Percentiles rank a stretch among this genome's conserved stretches.
Evolutionary conservation across 106 monocot genomes (phyloP).

Genomic region (Chionographis japonica): DNA sequence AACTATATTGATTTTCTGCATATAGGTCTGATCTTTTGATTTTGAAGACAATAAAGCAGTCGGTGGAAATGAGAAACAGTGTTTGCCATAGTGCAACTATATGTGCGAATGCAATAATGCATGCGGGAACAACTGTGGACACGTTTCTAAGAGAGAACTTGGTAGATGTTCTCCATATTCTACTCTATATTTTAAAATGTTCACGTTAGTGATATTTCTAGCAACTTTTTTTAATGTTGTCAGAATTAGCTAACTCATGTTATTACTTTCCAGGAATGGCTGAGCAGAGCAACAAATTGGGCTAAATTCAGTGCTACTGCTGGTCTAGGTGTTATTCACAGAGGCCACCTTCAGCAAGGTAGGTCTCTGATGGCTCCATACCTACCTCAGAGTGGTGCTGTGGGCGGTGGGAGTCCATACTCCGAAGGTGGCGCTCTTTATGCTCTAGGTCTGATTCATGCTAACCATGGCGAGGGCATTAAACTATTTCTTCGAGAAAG

Average conservation of each 20-base stretch:
- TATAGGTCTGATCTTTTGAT: constrained; percentile 68
- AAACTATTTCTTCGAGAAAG: constrained; percentile 95
- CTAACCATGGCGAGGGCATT: constrained; percentile 97
- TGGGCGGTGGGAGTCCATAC: constrained; percentile 88
- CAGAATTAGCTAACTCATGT: too few relatives aligned
- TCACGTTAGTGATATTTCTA: too few relatives aligned
- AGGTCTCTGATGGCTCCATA: constrained; percentile 98
- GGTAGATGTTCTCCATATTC: constrained; percentile 33
- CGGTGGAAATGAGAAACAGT: constrained; percentile 99
- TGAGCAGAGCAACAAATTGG: constrained; percentile 99
- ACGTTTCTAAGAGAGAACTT: constrained; percentile 97
- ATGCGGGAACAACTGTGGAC: constrained; percentile 98
- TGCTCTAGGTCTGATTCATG: constrained; percentile 96
- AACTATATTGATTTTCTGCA: background rate
- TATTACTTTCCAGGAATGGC: constrained; percentile 67
- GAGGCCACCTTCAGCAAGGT: constrained; percentile 98
- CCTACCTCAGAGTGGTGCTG: constrained; percentile 92
- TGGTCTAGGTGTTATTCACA: constrained; percentile 95
- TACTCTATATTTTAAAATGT: background rate
- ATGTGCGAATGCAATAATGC: constrained; percentile 98
- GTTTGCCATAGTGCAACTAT: constrained; percentile 99
- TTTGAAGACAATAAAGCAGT: constrained; percentile 58
- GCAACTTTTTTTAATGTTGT: too few relatives aligned
- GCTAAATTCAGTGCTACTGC: constrained; percentile 99
- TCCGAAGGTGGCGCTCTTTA: constrained; percentile 99